phyloP scores from a whole-genome alignment of 306 rosid species.

The Senna siamea region DNA sequence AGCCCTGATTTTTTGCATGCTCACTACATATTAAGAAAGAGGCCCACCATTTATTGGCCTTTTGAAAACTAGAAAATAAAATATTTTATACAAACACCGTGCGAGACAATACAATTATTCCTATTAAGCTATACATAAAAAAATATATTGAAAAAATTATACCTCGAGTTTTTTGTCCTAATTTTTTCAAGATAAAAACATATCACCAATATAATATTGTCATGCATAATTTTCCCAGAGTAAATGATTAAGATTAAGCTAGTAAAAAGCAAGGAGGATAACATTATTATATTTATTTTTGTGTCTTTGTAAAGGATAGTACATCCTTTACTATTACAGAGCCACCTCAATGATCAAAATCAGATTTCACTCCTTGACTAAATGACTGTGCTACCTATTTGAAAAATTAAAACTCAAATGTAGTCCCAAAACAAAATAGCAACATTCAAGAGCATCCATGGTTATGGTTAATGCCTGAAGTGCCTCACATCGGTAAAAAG shows the following conservation, averaged over 20 bases:
- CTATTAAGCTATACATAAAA: too few relatives aligned
- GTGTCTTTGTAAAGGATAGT: conserved; percentile 4
- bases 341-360: conserved; percentile 19
- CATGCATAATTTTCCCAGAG: neutral
- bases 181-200: too few relatives aligned
- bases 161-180: too few relatives aligned
- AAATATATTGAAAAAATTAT: too few relatives aligned
- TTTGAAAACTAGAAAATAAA: too few relatives aligned
- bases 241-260: neutral
- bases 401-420: neutral
- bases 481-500: conserved; percentile 87
- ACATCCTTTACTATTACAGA: conserved; percentile 12
- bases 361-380: conserved; percentile 7
- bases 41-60: too few relatives aligned
- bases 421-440: conserved; percentile 10
- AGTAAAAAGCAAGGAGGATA: neutral
- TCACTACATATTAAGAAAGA: too few relatives aligned
- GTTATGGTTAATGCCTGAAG: conserved; percentile 68
- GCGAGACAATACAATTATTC: too few relatives aligned
- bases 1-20: too few relatives aligned
- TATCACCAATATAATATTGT: too few relatives aligned
- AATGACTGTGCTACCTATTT: neutral
- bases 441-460: neutral
- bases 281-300: conserved; percentile 13
- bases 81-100: too few relatives aligned